phyloP scores from a whole-genome alignment of 2,329 filamentous ascomycete genomes.

The Botrytis fragariae region DNA sequence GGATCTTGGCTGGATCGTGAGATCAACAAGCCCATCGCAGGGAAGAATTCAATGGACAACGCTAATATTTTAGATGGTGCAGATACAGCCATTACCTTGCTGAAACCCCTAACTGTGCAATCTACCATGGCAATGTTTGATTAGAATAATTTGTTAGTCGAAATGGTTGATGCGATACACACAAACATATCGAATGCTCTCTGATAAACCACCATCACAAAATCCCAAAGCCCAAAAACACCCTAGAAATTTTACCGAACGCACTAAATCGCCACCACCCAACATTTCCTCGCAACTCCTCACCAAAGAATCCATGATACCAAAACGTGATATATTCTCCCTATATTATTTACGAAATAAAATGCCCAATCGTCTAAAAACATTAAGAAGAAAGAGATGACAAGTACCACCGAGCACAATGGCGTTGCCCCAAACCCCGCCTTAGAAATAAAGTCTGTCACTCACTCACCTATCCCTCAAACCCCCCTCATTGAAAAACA shows the following conservation, averaged over 20 bases:
- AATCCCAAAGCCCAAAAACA: slow-evolving; percentile 6
- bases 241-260: slow-evolving; percentile 17
- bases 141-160: background rate
- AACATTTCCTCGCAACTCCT: background rate
- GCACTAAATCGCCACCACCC: background rate
- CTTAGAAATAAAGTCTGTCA: slow-evolving; percentile 16
- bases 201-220: background rate
- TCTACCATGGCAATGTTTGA: fast-evolving
- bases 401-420: background rate
- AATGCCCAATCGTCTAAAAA: background rate
- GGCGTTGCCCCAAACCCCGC: background rate
- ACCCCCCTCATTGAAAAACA: background rate
- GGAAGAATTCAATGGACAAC: too few species aligned
- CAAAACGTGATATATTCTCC: background rate
- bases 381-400: slow-evolving; percentile 1
- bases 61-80: too few species aligned
- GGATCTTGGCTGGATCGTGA: background rate
- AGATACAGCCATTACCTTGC: too few species aligned
- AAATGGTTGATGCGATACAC: background rate
- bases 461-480: background rate
- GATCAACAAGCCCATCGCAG: background rate
- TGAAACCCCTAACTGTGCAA: background rate
- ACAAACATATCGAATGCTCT: too few species aligned
- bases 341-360: background rate
- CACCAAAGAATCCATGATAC: background rate